These are phyloP conservation scores for Bothriochloa decipiens DNA, from an alignment of 176 grass and related monocot genomes.

Conservation along the genomic window DNA sequence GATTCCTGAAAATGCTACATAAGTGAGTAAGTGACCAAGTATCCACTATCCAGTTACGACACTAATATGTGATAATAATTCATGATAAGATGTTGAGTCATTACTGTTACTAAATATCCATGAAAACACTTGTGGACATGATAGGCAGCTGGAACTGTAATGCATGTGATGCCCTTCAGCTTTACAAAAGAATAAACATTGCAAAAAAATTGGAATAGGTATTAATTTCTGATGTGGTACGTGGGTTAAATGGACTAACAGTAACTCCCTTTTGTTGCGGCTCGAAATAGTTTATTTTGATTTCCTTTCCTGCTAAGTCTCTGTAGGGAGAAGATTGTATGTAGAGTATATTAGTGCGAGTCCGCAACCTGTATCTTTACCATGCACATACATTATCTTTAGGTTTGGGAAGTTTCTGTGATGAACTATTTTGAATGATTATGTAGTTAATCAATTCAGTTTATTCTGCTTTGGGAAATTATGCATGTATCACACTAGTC, in stretches of 20 bases:
- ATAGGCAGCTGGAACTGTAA: not conserved
- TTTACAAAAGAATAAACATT: not conserved
- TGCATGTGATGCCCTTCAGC: not conserved
- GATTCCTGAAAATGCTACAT: slow-evolving; percentile 14
- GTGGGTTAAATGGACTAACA: not conserved
- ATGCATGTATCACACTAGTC: not conserved
- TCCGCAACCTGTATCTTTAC: not conserved
- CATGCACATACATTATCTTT: not conserved
- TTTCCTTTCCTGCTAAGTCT: slow-evolving; percentile 17
- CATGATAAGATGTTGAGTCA: slow-evolving; percentile 12
- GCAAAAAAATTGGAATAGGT: not conserved
- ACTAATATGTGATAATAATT: slow-evolving; percentile 5
- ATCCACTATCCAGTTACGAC: not conserved
- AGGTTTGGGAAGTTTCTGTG: not conserved
- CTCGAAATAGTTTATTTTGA: slow-evolving; percentile 19
- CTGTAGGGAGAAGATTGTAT: not conserved
- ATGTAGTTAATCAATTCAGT: not conserved
- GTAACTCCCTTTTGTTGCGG: slow-evolving; percentile 18
- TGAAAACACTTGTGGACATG: not conserved
- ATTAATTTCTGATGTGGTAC: not conserved
- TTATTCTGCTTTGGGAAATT: slow-evolving; percentile 26
- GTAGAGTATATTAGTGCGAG: not conserved
- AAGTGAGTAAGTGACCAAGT: not conserved
- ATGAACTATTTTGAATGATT: not conserved
- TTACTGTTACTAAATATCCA: not conserved